A percentile compares a stretch with the other conserved stretches of the same genome.
These are phyloP conservation scores for Xylaria grammica DNA, from an alignment of 495 filamentous ascomycete genomes.

Conservation along the genomic window DNA sequence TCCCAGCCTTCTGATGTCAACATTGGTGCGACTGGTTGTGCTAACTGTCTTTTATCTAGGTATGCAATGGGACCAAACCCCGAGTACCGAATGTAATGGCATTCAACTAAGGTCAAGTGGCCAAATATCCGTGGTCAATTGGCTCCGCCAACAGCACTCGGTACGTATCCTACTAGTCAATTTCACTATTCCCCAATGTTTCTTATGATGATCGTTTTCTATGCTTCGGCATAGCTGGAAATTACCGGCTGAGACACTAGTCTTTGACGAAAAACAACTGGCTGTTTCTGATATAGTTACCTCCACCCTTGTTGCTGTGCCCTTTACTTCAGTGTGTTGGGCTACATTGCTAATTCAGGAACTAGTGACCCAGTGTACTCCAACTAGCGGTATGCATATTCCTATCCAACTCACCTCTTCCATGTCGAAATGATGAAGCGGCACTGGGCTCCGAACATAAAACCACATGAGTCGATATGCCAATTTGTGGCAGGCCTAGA, in stretches of 20 bases:
- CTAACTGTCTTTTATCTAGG: slow-evolving; percentile 32
- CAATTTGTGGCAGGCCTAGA: slow-evolving; percentile 99
- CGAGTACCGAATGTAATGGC: background rate
- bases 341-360: slow-evolving; percentile 11
- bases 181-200: slow-evolving; percentile 7
- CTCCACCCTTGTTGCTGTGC: background rate
- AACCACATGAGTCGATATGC: slow-evolving; percentile 81
- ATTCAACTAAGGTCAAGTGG: background rate
- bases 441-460: slow-evolving; percentile 98
- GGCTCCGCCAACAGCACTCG: background rate
- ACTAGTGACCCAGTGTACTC: slow-evolving; percentile 2
- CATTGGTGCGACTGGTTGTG: slow-evolving; percentile 16
- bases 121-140: background rate
- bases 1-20: background rate
- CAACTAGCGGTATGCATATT: slow-evolving; percentile 11
- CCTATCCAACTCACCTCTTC: slow-evolving; percentile 8
- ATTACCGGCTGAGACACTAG: slow-evolving; percentile 96
- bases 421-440: slow-evolving; percentile 80
- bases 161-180: slow-evolving; percentile 12
- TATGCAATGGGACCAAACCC: slow-evolving; percentile 13
- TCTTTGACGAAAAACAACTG: slow-evolving; percentile 83
- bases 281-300: slow-evolving; percentile 79
- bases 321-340: background rate
- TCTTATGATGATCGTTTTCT: slow-evolving; percentile 78
- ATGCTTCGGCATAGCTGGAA: slow-evolving; percentile 94